Base-by-base conservation (phyloP, 2,329 filamentous ascomycete species). In the Talaromyces rugulosus region DNA sequence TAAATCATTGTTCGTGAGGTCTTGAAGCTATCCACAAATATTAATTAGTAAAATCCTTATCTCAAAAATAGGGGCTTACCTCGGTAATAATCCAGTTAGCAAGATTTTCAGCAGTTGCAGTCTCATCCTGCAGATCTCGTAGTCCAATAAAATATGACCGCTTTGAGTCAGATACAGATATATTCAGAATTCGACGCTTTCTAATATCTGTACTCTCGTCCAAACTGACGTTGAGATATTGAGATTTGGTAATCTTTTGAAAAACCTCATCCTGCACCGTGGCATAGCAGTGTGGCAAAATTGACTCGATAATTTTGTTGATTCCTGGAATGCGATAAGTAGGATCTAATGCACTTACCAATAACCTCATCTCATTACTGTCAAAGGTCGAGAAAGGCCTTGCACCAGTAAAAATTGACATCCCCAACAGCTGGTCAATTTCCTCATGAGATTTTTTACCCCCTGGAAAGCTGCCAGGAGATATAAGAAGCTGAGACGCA, bases 301-400 rank as follows among this genome's bases (percentile, higher is more conserved):
- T 44, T 16, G 11, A 44, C 12, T 44, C 16, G 11, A 44, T 44
- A 44, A 44, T 44, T 44, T 44, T 44, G 16, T 44, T 44, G 7
- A 9, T 18, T 44, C n/a, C n/a, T n/a, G n/a, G n/a, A n/a, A n/a
- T n/a, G n/a, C n/a, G n/a, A n/a, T n/a, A n/a, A n/a, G n/a, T n/a
- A n/a, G n/a, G n/a, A n/a, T n/a, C n/a, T n/a, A n/a, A n/a, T n/a
- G n/a, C n/a, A n/a, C n/a, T n/a, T n/a, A n/a, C n/a, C n/a, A n/a
- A n/a, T n/a, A n/a, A n/a, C n/a, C n/a, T n/a, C n/a, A n/a, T n/a
- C n/a, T n/a, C n/a, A n/a, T 18, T 44, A 18, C 11, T 50, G 12
- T 50, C 16, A 50, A 66, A 61, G 62, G 63, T 31, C 61, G n/a
- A 36, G 65, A 59, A 47, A 66, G 74, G 31, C 70, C 71, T 40